Percentiles rank a stretch among this genome's conserved stretches.
These are phyloP conservation scores for Onygenales sp. DNA, from an alignment of 2,329 filamentous ascomycete species.

Conservation along the genomic window DNA sequence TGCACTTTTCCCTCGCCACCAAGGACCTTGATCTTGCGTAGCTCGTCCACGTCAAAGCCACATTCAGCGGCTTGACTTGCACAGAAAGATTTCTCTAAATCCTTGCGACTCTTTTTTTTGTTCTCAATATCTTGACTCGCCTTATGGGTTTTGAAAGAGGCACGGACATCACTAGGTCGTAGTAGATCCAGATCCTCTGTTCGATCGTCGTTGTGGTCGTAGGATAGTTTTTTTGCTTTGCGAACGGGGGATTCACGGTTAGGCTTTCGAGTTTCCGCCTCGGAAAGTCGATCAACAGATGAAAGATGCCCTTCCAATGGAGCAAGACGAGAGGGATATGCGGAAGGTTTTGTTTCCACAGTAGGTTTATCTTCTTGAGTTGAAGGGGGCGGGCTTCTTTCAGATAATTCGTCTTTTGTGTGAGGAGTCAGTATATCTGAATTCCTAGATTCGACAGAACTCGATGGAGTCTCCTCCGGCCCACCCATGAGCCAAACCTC, in stretches of 20 bases:
- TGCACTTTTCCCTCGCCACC: no score
- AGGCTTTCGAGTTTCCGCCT: no score
- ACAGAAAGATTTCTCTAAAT: no score
- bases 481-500: constrained; percentile 2
- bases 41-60: constrained; percentile 13
- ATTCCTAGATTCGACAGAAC: not conserved
- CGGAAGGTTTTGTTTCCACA: no score
- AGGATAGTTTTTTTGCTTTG: not conserved
- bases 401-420: not conserved
- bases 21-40: constrained; percentile 7
- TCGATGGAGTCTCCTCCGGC: not conserved
- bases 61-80: constrained; percentile 5
- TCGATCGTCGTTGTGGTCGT: not conserved
- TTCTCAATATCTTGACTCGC: constrained; percentile 13
- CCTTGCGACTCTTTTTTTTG: no score
- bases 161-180: constrained; percentile 27
- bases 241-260: no score
- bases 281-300: no score
- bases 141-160: constrained; percentile 17
- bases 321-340: no score
- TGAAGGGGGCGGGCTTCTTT: no score
- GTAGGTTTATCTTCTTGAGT: no score
- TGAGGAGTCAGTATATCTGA: not conserved
- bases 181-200: constrained; percentile 24
- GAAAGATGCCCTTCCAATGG: no score